Evolutionary conservation across 2,329 filamentous ascomycete species (phyloP), one percentile per base, ranked within the genome.

Genomic region (Didymella arachidicola): DNA sequence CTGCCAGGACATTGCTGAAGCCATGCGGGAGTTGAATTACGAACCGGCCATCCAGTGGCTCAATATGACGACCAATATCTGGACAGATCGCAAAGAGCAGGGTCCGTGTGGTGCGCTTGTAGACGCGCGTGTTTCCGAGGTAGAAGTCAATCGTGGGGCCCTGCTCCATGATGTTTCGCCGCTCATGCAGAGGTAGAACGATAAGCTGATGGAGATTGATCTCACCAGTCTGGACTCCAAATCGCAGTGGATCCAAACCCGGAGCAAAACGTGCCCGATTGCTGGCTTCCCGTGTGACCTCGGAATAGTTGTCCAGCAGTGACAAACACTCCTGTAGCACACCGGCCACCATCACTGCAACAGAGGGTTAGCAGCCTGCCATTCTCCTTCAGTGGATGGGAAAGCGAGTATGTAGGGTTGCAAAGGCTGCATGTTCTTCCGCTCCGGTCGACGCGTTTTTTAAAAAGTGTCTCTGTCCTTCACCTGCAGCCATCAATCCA

Each of bases 341-440:
- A 56, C 29, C 47, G 53, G n/a, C 43, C 38, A 41, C 19, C 38
- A 41, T 47, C 27, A 16, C 34, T 38, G 4, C 16, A 39, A 26
- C 19, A 12, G 8, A 30, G 42, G 30, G 38, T 42, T 52, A 26
- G 44, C 50, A 11, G 22, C 44, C 14, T 50, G 32, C 4, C 18
- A 14, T 27, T 26, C 14, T 19, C 3, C 32, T 8, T 6, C 5
- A 30, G 10, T 55, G 19, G 22, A 44, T 19, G 25, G 22, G 30
- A n/a, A 49, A 36, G 18, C 7, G 10, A 27, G 44, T 11, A 22
- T 39, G 12, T 46, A n/a, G 7, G 25, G n/a, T 11, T 10, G 25
- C n/a, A 3, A 26, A 45, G 50, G 32, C 42, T 8, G 46, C 42
- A 39, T 8, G 26, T 46, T 41, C 32, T 46, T 53, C 51, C 51